Evolutionary conservation across 495 filamentous ascomycete species (phyloP), one percentile per base, ranked within the genome.

Genomic region (Penicillium lagena): DNA sequence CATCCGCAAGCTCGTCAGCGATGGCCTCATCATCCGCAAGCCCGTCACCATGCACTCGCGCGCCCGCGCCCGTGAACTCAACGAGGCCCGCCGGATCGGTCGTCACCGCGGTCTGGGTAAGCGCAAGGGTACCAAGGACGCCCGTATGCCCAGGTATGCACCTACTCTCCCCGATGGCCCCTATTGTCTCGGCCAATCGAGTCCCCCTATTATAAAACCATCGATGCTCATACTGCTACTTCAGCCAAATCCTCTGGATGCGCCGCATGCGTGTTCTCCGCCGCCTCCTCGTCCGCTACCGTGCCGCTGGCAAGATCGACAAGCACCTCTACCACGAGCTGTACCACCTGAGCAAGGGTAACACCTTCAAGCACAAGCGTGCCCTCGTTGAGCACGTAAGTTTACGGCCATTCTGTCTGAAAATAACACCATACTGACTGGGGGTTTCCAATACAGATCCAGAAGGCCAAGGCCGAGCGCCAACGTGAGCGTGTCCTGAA

Each of bases 311-410:
- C 73, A 99, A 99, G 86, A 99, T 99, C 73, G 93, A 99, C 79
- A 99, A 99, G 83, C 94, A 99, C 80, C 90, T 99, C 42, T 99
- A 99, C 82, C 93, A 99, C 81, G 88, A 96, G 78, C 89, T 99
- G 53, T 99, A 99, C 80, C 90, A 96, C 72, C 76, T 95, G 61
- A 87, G 85, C 84, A 99, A 99, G 90, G 93, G 93, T 95, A 99
- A 99, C 83, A 91, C 93, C 69, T 99, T 99, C 86, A 99, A 99
- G 89, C 93, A 99, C 85, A 99, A 96, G 89, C 86, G 93, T 66
- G 93, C 88, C 53, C 83, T 99, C 58, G 89, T 99, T 68, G 93
- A 99, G 79, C 93, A 98, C 78, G 93, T 98, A 88, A 66, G 93
- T 89, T 89, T 29, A 29, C 35, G 38, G 34, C 34, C 29, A 43